Conservation (phyloP, 176 grass and related monocot genomes). For the Triticum aestivum region IWGSC_CS_RefSeq_v2.1 NC_057796.1:89096425-89096924, state of each 20-base stretch:
- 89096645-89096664: not conserved
- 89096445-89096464: not conserved
- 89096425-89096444: not conserved
- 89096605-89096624: not conserved
- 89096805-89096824: conserved; percentile 54
- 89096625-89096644: not conserved
- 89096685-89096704: not conserved
- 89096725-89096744: not conserved
- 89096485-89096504: not conserved
- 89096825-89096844: conserved; percentile 75
- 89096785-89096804: not conserved
- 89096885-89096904: conserved; percentile 37
- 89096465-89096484: not conserved
- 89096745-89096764: conserved; percentile 28
- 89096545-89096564: too few relatives aligned
- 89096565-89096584: too few relatives aligned
- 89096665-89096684: not conserved
- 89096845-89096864: conserved; percentile 73
- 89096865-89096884: conserved; percentile 83
- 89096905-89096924: not conserved
- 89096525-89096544: not conserved
- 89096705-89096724: not conserved
- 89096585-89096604: too few relatives aligned
- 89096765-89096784: conserved; percentile 7
- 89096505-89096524: not conserved